These are phyloP conservation scores for Prototheca wickerhamii DNA, from an alignment of 163 green algal species.

Conservation along the genomic window DNA sequence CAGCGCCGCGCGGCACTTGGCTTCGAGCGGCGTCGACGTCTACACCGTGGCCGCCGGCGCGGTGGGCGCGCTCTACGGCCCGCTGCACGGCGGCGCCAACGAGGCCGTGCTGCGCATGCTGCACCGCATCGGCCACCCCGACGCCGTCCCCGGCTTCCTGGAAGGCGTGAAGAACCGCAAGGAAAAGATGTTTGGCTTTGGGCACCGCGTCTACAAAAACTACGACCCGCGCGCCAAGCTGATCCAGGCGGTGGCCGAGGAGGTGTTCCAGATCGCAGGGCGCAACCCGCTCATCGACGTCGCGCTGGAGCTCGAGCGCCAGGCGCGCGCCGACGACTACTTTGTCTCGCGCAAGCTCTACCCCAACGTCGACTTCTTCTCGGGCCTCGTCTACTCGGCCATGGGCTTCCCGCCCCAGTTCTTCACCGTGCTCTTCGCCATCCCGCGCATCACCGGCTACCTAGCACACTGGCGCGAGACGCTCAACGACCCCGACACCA, in stretches of 20 bases:
- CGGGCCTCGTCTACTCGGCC: constrained; percentile 86
- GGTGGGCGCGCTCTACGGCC: constrained; percentile 93
- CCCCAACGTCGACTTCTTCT: constrained; percentile 99
- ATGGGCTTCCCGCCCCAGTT: constrained; percentile 89
- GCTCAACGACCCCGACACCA: constrained; percentile 87
- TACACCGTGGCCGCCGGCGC: constrained; percentile 72
- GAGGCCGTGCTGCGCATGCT: constrained; percentile 97
- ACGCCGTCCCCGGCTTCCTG: constrained; percentile 85
- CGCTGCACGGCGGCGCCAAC: constrained; percentile 95
- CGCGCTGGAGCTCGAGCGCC: constrained; percentile 54
- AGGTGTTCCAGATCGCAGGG: constrained; percentile 56
- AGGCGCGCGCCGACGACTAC: constrained; percentile 65
- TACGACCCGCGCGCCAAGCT: constrained; percentile 60
- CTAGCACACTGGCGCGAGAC: constrained; percentile 95
- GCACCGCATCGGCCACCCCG: constrained; percentile 73
- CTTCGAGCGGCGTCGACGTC: constrained; percentile 83
- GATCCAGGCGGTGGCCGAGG: constrained; percentile 45
- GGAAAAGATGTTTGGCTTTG: constrained; percentile 98
- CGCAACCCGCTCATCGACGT: constrained; percentile 55
- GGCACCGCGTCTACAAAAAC: constrained; percentile 85
- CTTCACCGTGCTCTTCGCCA: constrained; percentile 92
- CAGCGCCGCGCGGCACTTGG: constrained; percentile 69
- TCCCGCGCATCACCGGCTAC: constrained; percentile 89
- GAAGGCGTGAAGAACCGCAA: constrained; percentile 62
- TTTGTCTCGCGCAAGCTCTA: constrained; percentile 93